Base-by-base conservation (phyloP, 2,329 filamentous ascomycete species). In the Microsporum ferrugineum region DNA sequence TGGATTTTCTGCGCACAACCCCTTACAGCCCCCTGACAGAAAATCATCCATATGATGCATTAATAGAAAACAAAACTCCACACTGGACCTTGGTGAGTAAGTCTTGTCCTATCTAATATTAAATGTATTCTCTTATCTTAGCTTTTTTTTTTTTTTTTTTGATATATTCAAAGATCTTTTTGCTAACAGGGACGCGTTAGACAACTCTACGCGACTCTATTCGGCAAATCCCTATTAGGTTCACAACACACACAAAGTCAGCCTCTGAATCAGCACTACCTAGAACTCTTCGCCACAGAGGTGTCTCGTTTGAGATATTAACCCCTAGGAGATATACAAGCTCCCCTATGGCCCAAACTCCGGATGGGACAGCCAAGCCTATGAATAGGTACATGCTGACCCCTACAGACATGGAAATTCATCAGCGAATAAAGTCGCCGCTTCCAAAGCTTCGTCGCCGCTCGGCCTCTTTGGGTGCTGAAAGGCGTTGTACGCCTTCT, bases 271-370 rank as follows among this genome's bases (percentile, higher is more conserved):
- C 59, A 31, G 43, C 61, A 31, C 53, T 62, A 12, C 53, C 60
- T 33, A 61, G 38, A 17, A 62, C 53, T 34, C 57, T 64, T 31
- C 60, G 59, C 34, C 61, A 66, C 59, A 49, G 59, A 12, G 65
- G 65, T 10, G 62, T 66, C 14, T 61, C 60, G 3, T 66, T 66
- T 62, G 65, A 66, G 51, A 66, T 66, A 34, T 51, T 66, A 6
- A 64, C 47, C 23, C 65, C 63, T 51, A 49, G 38, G 5, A 60
- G 45, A 59, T 41, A 45, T 43, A 57, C 57, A 5, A 58, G 43
- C 17, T 43, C 33, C 56, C 47, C 29, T 38, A 34, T 27, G 34
- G 57, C 51, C 23, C 55, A 29, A 58, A 31, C 3, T 39, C 10
- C 43, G n/a, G 47, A 17, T 38, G 41, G 23, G 23, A 51, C 17